A percentile compares a stretch with the other conserved stretches of the same genome.
Evolutionary conservation across 192 early-diverging fungal species (phyloP).

Genomic region (Coemansia sp.): DNA sequence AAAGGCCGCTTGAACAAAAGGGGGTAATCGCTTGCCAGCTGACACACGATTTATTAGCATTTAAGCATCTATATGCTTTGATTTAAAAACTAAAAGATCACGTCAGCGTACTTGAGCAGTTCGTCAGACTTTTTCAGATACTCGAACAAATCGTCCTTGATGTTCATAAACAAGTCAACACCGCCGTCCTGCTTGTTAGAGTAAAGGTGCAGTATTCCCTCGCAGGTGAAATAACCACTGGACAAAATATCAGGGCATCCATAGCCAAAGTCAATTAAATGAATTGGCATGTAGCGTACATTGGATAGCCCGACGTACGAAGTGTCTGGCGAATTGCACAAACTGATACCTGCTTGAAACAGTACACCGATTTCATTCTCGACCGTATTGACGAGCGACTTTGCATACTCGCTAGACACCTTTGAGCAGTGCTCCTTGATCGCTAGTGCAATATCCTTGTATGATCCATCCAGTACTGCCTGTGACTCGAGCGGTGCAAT

Average conservation of each 20-base stretch:
- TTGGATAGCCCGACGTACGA: conserved; percentile 39
- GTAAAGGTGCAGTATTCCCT: conserved; percentile 36
- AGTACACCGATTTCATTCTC: conserved; percentile 39
- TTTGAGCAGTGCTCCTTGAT: conserved; percentile 32
- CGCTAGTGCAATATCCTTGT: conserved; percentile 19
- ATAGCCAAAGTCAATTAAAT: conserved; percentile 45
- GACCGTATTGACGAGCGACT: conserved; percentile 26
- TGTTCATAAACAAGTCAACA: conserved; percentile 43
- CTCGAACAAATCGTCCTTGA: conserved; percentile 27
- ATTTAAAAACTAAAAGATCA: conserved; percentile 25
- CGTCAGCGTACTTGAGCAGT: conserved; percentile 30
- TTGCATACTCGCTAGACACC: conserved; percentile 30
- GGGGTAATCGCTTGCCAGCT: neutral
- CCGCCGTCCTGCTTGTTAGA: conserved; percentile 47
- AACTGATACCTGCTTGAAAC: conserved; percentile 23
- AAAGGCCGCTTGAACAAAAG: conserved; percentile 12
- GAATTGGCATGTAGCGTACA: conserved; percentile 37
- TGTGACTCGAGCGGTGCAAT: conserved; percentile 20
- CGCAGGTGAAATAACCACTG: conserved; percentile 31
- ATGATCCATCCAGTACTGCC: conserved; percentile 10
- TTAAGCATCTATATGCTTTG: neutral
- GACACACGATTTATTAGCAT: neutral
- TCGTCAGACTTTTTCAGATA: conserved; percentile 13
- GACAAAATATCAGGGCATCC: conserved; percentile 30
- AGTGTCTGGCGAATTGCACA: conserved; percentile 34